Conservation (phyloP, 225 moss, liverwort and hornwort species). For the Marchantia paleacea region DNA sequence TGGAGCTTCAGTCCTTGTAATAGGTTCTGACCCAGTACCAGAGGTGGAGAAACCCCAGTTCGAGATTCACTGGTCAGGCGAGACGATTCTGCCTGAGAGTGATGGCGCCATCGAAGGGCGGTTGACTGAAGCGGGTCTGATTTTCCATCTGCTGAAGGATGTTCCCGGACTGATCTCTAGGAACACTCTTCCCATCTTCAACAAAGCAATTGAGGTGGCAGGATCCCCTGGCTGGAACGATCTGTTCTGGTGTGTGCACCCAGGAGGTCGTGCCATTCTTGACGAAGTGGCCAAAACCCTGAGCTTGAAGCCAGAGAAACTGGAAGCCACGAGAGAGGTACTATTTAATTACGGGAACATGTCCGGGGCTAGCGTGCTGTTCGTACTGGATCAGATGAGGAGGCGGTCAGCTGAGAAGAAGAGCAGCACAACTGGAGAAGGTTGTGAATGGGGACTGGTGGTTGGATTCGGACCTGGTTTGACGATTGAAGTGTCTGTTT, state of each 20-base stretch:
- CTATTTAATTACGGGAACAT: background rate
- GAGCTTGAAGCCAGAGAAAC: conserved; percentile 41
- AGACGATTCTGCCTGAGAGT: conserved; percentile 37
- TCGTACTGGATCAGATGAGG: conserved; percentile 2
- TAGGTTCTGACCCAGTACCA: conserved; percentile 32
- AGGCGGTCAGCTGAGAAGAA: conserved; percentile 1
- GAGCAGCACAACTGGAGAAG: conserved; percentile 3
- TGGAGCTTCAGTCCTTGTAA: conserved; percentile 31
- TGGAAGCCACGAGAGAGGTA: background rate
- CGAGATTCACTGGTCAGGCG: conserved; percentile 40
- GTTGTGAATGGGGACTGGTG: background rate
- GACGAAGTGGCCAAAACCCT: conserved; percentile 9
- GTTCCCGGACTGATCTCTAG: conserved; percentile 55
- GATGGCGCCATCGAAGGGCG: conserved; percentile 36
- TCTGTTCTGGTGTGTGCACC: conserved; percentile 24
- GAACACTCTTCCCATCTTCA: background rate
- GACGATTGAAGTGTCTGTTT: background rate
- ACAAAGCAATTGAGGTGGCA: too few species aligned
- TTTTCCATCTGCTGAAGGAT: conserved; percentile 57
- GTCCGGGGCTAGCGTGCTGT: too few species aligned
- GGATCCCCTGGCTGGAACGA: conserved; percentile 9
- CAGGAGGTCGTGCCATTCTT: conserved; percentile 11
- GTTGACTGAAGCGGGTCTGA: conserved; percentile 27
- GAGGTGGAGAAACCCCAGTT: conserved; percentile 33
- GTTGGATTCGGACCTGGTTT: conserved; percentile 4